phyloP scores from a whole-genome alignment of 23 red algal genomes.

The Agarophyton chilense region DNA sequence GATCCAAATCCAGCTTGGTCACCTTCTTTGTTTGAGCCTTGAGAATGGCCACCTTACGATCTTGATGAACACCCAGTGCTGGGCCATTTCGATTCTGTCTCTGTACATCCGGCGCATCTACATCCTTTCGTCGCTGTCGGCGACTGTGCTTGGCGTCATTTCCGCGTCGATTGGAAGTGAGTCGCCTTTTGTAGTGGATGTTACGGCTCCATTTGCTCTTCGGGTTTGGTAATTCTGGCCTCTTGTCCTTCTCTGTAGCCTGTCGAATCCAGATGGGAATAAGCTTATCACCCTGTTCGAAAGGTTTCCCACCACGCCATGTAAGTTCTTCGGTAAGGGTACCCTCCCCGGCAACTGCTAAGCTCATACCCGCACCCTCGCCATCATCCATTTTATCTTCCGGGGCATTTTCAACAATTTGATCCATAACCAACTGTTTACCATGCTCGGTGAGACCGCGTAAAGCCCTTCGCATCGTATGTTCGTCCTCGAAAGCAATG shows the following conservation, averaged over 20 bases:
- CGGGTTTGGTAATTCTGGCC: constrained; percentile 65
- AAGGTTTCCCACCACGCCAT: constrained; percentile 29
- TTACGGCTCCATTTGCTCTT: constrained; percentile 58
- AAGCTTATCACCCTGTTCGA: constrained; percentile 14
- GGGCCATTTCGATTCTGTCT: constrained; percentile 1
- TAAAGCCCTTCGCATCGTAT: constrained; percentile 33
- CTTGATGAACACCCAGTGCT: constrained; percentile 1
- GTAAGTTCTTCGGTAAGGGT: constrained; percentile 24
- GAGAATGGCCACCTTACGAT: constrained; percentile 36
- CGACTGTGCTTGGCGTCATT: background rate
- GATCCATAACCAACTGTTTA: background rate
- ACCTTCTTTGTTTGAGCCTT: constrained; percentile 50
- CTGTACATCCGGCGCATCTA: background rate
- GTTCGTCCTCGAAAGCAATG: constrained; percentile 58
- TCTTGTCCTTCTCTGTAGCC: constrained; percentile 56
- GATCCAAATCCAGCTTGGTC: constrained; percentile 47
- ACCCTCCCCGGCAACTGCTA: constrained; percentile 31
- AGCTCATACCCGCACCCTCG: constrained; percentile 18
- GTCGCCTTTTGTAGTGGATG: background rate
- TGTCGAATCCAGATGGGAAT: constrained; percentile 55
- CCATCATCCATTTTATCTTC: constrained; percentile 26
- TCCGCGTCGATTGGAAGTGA: background rate
- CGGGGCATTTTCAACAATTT: constrained; percentile 10
- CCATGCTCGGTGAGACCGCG: constrained; percentile 33
- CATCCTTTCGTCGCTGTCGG: constrained; percentile 17